Evolutionary conservation across 139 green algal species (phyloP), one percentile per base, ranked within the genome.

Genomic region (Chlamydomonas asymmetrica): DNA sequence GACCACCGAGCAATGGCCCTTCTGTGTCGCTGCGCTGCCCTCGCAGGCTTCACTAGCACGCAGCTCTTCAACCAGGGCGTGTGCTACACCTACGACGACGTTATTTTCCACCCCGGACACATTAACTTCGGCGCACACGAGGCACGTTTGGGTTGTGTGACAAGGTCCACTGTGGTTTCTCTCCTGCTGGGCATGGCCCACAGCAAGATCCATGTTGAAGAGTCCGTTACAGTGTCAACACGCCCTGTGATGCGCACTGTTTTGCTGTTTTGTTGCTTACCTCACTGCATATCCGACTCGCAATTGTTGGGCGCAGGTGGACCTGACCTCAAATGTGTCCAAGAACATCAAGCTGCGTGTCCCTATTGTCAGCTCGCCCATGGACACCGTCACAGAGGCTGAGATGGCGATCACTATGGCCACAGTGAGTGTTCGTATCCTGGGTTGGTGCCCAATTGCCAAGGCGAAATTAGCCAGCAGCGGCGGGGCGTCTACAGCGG

Each of bases 51-150:
- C 65, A 43, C 84, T 2, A 86, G 87, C 25, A 25, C 59, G 10
- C 77, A 91, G 76, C 71, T 98, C 29, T 96, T 97, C 73, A 78
- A 81, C n/a, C 85, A 96, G 79, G 95, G 96, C 34, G 75, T 91
- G 2, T 96, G 85, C 49, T 98, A 98, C 88, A 99, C 97, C 0
- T 99, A 99, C 66, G 97, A 99, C 64, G 97, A 99, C 74, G 86
- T 98, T 29, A 99, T 99, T 66, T 95, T 99, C 74, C 93, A 97
- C 68, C 97, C 97, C 18, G 94, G 97, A 18, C 90, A 97, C 83
- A 99, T 99, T 69, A 73, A 92, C 86, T 99, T 99, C 82, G 87
- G 82, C 0, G 94, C 94, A 4, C 82, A 99, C 77, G 84, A 99
- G 87, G 94, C 95, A 65, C 31, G 73, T n/a, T n/a, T n/a, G n/a